Evolutionary conservation across 306 rosid genomes (phyloP).

Genomic region (Medicago truncatula): DNA sequence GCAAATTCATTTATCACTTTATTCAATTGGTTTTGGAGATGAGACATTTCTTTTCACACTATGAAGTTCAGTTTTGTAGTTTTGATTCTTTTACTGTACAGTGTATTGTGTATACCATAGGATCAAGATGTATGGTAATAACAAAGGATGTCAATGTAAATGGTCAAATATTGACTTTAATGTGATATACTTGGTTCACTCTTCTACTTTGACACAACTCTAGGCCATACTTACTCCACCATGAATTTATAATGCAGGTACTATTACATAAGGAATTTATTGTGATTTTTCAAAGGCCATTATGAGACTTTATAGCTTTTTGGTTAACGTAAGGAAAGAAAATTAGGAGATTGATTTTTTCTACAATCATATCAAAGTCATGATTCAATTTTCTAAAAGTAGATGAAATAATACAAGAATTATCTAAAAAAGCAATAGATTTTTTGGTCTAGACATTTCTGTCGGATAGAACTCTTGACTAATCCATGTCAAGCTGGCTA

Average conservation of each 20-base stretch:
- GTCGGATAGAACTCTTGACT: no score
- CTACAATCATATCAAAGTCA: no score
- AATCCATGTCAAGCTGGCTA: no score
- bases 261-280: constrained; percentile 12
- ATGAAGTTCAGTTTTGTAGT: neutral
- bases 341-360: constrained; percentile 11
- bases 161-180: constrained; percentile 21
- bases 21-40: constrained; percentile 12
- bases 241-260: constrained; percentile 9
- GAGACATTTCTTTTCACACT: neutral
- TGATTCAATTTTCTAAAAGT: no score
- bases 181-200: constrained; percentile 13
- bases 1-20: neutral
- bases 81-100: constrained; percentile 36
- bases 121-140: neutral
- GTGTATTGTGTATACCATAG: constrained; percentile 13
- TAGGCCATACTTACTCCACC: neutral
- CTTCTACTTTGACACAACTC: constrained; percentile 8
- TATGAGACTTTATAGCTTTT: constrained; percentile 14
- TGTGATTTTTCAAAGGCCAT: constrained; percentile 30
- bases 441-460: no score
- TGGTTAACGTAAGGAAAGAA: constrained; percentile 35
- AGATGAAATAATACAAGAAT: no score
- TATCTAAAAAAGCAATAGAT: no score
- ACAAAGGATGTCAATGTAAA: neutral